A percentile compares a stretch with the other conserved stretches of the same genome.
Conservation (phyloP, 2,329 filamentous ascomycete genomes). For the Pseudocercospora eumusae region DNA sequence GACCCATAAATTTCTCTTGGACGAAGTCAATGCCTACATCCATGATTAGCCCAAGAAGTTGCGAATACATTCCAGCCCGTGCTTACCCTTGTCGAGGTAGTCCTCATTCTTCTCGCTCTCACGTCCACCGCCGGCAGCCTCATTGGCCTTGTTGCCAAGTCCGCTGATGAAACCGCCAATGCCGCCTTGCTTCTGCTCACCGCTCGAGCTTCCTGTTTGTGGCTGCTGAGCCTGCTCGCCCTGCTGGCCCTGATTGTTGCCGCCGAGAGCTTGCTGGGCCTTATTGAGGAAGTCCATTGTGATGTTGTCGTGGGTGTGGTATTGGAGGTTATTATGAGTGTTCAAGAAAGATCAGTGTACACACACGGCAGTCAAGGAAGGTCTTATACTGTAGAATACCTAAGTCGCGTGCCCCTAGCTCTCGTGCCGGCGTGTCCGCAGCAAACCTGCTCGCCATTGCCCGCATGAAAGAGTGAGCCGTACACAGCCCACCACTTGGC, state of each 20-base stretch:
- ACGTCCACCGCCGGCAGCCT: constrained; percentile 68
- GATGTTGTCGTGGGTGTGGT: neutral
- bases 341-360: neutral
- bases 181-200: constrained; percentile 38
- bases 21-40: constrained; percentile 69
- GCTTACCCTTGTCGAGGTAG: constrained; percentile 81
- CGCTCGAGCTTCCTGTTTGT: constrained; percentile 25
- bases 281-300: constrained; percentile 51
- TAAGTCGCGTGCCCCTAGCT: constrained; percentile 22
- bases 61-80: no score
- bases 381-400: neutral
- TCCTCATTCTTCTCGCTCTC: constrained; percentile 77
- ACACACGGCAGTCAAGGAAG: neutral
- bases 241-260: constrained; percentile 36
- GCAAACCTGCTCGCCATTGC: constrained; percentile 16
- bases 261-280: constrained; percentile 45
- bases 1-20: constrained; percentile 72
- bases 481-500: constrained; percentile 29
- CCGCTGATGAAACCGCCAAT: constrained; percentile 57
- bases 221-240: constrained; percentile 20
- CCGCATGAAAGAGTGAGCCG: constrained; percentile 10
- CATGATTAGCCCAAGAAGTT: constrained; percentile 10
- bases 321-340: neutral
- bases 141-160: constrained; percentile 70
- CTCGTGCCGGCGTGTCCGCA: constrained; percentile 11